These are phyloP conservation scores for Myriosclerotinia scirpicola DNA, from an alignment of 2,329 filamentous ascomycete species.

Conservation along the genomic window DNA sequence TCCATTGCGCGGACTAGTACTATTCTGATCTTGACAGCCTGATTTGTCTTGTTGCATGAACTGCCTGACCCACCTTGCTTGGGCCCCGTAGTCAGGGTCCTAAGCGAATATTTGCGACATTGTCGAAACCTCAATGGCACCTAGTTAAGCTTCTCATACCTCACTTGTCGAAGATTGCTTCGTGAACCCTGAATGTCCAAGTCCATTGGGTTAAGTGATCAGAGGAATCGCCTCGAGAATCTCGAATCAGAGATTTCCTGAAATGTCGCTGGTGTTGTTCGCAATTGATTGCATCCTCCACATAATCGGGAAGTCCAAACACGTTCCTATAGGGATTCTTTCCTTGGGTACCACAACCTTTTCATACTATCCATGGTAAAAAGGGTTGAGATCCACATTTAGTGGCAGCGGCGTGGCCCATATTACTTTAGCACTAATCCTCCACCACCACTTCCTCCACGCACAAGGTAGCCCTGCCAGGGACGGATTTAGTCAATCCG, in stretches of 20 bases:
- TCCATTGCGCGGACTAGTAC: too few species aligned
- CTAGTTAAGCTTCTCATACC: slow-evolving; percentile 34
- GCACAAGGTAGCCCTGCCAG: slow-evolving; percentile 24
- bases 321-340: not conserved
- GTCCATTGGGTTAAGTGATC: slow-evolving; percentile 3
- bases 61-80: slow-evolving; percentile 26
- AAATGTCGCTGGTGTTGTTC: not conserved
- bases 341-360: slow-evolving; percentile 3
- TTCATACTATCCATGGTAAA: slow-evolving; percentile 20
- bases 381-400: slow-evolving; percentile 29
- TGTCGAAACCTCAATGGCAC: slow-evolving; percentile 37
- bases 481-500: slow-evolving; percentile 33
- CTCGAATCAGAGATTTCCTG: not conserved
- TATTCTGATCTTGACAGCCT: not conserved
- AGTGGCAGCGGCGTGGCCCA: slow-evolving; percentile 27
- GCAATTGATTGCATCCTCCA: slow-evolving; percentile 17
- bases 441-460: slow-evolving; percentile 23
- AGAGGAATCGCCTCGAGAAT: not conserved
- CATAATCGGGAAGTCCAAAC: not conserved
- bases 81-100: slow-evolving; percentile 15
- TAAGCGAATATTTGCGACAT: slow-evolving; percentile 40
- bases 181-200: slow-evolving; percentile 16
- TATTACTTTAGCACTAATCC: slow-evolving; percentile 20
- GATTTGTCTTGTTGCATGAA: slow-evolving; percentile 29
- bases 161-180: slow-evolving; percentile 25